Evolutionary conservation across 768 basidiomycete species (phyloP), one percentile per base, ranked within the genome.

Genomic region (Suillus subaureus): DNA sequence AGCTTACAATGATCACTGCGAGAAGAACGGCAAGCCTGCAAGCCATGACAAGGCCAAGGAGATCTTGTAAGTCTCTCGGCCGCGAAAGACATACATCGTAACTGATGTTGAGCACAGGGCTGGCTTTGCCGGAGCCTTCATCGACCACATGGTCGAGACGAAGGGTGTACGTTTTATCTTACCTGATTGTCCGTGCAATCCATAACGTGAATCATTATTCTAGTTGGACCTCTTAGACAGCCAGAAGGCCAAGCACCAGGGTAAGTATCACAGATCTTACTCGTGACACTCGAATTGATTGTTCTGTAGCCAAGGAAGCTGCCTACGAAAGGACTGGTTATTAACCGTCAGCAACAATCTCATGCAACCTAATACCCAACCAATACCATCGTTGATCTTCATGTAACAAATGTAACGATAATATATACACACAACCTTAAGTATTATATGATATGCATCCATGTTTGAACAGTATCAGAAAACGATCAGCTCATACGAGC

Each of bases 31-130:
- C 49, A 68, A 82, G 69, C 81, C 85, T 4, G 70, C 66, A 18
- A 73, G 35, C 60, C 90, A 92, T 72, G 82, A 74, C 11, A 80
- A 79, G 71, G 87, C 86, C 26, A 90, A 89, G 78, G 82, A 89
- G 75, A 70, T 85, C 63, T 64, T 87, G 81, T 83, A 73, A 6
- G 69, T n/a, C 21, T 23, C 52, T 43, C 9, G 2, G 28, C 18
- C n/a, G 31, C 56, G 26, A 13, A n/a, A 35, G 5, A 28, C 28
- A 18, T 47, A 49, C 61, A 7, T 69, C 21, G 6, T 61, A 9
- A 1, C 39, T 26, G 2, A 23, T 35, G 6, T 42, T 40, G 7
- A 42, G 15, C 18, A 47, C 66, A 83, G 87, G 39, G 90, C 88
- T 63, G 90, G 79, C n/a, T 72, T 86, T 40, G 71, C 79, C 61